A percentile compares a stretch with the other conserved stretches of the same genome.
Conservation (phyloP, 2,329 filamentous ascomycete genomes). For the Uncinocarpus reesii region DNA sequence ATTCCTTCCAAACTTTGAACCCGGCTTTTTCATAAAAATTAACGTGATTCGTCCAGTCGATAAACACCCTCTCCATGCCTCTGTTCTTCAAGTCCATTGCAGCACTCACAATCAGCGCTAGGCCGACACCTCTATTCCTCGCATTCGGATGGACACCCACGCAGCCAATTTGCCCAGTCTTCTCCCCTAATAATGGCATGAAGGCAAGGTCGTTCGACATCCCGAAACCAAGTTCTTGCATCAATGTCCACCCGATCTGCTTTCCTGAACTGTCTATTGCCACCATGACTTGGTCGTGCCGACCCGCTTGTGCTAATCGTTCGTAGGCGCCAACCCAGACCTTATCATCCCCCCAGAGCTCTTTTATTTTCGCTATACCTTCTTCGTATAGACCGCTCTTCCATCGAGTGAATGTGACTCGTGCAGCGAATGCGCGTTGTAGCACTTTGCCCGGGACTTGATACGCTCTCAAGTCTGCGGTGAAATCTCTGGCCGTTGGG, state of each 20-base stretch:
- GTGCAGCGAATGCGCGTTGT: conserved; percentile 22
- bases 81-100: conserved; percentile 20
- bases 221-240: conserved; percentile 29
- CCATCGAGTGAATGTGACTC: conserved; percentile 16
- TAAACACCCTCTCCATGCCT: conserved; percentile 26
- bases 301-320: conserved; percentile 26
- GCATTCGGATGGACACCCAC: conserved; percentile 35
- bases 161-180: conserved; percentile 38
- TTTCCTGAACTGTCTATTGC: conserved; percentile 31
- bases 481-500: conserved; percentile 32
- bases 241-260: conserved; percentile 40
- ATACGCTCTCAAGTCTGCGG: conserved; percentile 30
- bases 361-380: conserved; percentile 15
- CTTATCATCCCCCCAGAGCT: conserved; percentile 20
- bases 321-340: conserved; percentile 37
- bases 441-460: conserved; percentile 29
- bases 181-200: conserved; percentile 30
- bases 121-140: conserved; percentile 32
- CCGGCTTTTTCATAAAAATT: conserved; percentile 40
- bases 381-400: conserved; percentile 14
- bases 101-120: conserved; percentile 37
- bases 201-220: conserved; percentile 34
- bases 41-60: conserved; percentile 27
- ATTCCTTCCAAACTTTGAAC: conserved; percentile 34
- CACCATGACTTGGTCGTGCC: conserved; percentile 35